Evolutionary conservation across 192 early-diverging fungal genomes (phyloP).

Genomic region (Polychytrium aggregatum): DNA sequence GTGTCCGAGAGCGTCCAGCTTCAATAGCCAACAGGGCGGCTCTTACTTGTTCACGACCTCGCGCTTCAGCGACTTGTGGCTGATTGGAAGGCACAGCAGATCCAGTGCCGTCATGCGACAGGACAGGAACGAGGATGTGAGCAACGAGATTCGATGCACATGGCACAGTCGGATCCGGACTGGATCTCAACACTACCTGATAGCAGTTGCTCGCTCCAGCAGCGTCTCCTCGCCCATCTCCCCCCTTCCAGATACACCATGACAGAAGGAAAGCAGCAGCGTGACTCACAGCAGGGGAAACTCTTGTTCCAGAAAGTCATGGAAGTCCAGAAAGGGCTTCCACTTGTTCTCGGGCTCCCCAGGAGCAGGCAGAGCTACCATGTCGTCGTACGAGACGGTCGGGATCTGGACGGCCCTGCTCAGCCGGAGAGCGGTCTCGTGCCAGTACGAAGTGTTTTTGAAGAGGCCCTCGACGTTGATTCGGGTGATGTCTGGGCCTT

Average conservation of each 20-base stretch:
- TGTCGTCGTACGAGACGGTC: conserved; percentile 24
- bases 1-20: no score
- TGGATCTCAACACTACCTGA: no score
- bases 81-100: not conserved
- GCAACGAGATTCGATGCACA: no score
- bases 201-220: no score
- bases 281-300: conserved; percentile 13
- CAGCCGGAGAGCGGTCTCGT: conserved; percentile 12
- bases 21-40: no score
- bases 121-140: no score
- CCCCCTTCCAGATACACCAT: no score
- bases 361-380: no score
- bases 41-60: conserved; percentile 24
- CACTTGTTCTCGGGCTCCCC: conserved; percentile 3
- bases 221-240: no score
- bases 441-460: conserved; percentile 7
- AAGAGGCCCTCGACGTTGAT: conserved; percentile 6
- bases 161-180: no score
- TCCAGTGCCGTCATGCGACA: not conserved
- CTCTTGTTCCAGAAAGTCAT: conserved; percentile 2
- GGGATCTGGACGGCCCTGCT: conserved; percentile 17
- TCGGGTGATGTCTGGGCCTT: conserved; percentile 8
- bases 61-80: conserved; percentile 8
- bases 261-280: no score
- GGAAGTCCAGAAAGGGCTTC: conserved; percentile 7